These are phyloP conservation scores for Echria macrotheca DNA, from an alignment of 495 filamentous ascomycete species.

Conservation along the genomic window DNA sequence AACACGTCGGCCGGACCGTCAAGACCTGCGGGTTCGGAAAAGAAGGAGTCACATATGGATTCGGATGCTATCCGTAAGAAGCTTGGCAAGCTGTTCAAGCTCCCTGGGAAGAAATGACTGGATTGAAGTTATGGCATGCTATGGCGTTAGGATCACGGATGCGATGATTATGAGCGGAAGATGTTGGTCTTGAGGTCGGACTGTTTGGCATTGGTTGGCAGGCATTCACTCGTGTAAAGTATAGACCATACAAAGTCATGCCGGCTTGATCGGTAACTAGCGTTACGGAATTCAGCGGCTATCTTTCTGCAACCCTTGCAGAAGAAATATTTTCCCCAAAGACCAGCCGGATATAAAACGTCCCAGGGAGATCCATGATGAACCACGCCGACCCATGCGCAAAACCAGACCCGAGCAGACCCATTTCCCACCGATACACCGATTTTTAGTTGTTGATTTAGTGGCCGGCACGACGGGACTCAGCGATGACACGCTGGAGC, in stretches of 20 bases:
- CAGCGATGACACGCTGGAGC: slow-evolving; percentile 93
- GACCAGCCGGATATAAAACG: slow-evolving; percentile 13
- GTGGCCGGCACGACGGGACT: slow-evolving; percentile 77
- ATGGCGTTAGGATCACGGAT: too few species aligned
- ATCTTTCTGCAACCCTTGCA: slow-evolving; percentile 7
- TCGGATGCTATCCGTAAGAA: slow-evolving; percentile 39
- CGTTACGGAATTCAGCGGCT: slow-evolving; percentile 12
- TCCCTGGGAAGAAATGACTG: slow-evolving; percentile 49
- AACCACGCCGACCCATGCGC: slow-evolving; percentile 18
- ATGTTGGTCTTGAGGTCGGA: too few species aligned
- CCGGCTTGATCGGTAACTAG: too few species aligned
- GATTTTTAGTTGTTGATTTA: slow-evolving; percentile 43
- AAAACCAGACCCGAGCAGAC: slow-evolving; percentile 19
- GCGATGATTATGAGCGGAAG: too few species aligned
- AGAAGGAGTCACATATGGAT: slow-evolving; percentile 38
- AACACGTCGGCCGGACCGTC: slow-evolving; percentile 18
- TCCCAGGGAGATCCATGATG: slow-evolving; percentile 12
- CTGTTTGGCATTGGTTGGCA: background rate
- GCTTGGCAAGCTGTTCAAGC: slow-evolving; percentile 68
- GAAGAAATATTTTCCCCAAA: slow-evolving; percentile 9
- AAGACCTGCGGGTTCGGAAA: slow-evolving; percentile 40
- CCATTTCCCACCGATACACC: slow-evolving; percentile 10
- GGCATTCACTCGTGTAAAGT: too few species aligned
- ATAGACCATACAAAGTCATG: too few species aligned
- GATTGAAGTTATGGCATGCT: too few species aligned